These are phyloP conservation scores for Flaveria robusta DNA, from an alignment of 129 eudicot species.

Conservation along the genomic window DNA sequence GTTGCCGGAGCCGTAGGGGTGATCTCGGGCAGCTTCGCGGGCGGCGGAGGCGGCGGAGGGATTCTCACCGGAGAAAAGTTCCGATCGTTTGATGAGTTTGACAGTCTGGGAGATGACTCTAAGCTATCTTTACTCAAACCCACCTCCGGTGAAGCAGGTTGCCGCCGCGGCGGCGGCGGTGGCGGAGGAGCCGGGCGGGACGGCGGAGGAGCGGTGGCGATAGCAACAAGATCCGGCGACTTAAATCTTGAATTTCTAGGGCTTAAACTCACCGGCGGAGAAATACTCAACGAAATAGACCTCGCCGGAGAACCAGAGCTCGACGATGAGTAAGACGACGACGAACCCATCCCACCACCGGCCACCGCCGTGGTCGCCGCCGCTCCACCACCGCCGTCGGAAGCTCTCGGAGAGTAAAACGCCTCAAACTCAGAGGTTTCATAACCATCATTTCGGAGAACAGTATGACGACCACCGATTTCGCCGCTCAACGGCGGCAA, in stretches of 20 bases:
- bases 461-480: slow-evolving; percentile 32
- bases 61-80: slow-evolving; percentile 28
- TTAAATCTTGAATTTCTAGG: slow-evolving; percentile 57
- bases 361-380: slow-evolving; percentile 34
- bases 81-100: slow-evolving; percentile 42
- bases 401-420: slow-evolving; percentile 68
- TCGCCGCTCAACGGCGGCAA: slow-evolving; percentile 58
- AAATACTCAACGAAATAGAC: slow-evolving; percentile 63
- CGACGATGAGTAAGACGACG: slow-evolving; percentile 55
- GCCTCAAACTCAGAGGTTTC: slow-evolving; percentile 48
- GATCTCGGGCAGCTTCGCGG: slow-evolving; percentile 36
- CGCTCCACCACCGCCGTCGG: slow-evolving; percentile 43
- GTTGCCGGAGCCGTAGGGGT: slow-evolving; percentile 40
- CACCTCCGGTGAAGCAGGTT: slow-evolving; percentile 44
- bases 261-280: slow-evolving; percentile 63
- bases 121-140: slow-evolving; percentile 47
- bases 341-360: slow-evolving; percentile 48
- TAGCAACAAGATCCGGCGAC: slow-evolving; percentile 62
- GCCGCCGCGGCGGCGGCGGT: slow-evolving; percentile 27
- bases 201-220: slow-evolving; percentile 48
- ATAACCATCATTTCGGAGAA: slow-evolving; percentile 2
- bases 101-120: slow-evolving; percentile 55
- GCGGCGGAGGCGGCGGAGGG: slow-evolving; percentile 57
- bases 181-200: slow-evolving; percentile 43
- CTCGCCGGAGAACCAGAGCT: slow-evolving; percentile 58